Conservation (phyloP, 2,329 filamentous ascomycete species). For the Chalaropsis thielavioides region DNA sequence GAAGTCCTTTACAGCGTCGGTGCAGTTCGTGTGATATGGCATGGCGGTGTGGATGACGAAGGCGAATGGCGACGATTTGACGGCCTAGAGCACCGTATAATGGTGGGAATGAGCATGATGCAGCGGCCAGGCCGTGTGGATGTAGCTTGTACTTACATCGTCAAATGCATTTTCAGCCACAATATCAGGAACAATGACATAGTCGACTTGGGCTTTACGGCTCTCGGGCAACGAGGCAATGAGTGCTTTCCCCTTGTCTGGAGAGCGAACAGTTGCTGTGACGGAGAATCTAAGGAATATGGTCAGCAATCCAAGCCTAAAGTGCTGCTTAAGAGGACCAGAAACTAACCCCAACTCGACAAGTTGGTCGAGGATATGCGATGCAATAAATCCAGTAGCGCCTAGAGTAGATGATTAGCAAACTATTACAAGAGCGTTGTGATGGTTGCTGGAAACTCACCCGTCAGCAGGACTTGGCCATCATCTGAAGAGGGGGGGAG, state of each 20-base stretch:
- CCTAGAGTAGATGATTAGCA: slow-evolving; percentile 24
- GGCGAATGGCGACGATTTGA: slow-evolving; percentile 40
- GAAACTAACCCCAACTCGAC: slow-evolving; percentile 21
- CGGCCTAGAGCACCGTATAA: neutral
- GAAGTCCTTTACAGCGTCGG: slow-evolving; percentile 33
- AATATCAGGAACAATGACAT: slow-evolving; percentile 55
- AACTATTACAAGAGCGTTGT: neutral
- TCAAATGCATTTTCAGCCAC: slow-evolving; percentile 56
- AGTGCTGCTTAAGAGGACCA: neutral
- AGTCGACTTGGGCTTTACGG: slow-evolving; percentile 24
- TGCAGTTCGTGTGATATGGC: slow-evolving; percentile 56
- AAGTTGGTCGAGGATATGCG: slow-evolving; percentile 36
- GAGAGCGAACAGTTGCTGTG: slow-evolving; percentile 14
- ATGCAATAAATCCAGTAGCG: slow-evolving; percentile 40
- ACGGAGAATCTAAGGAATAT: slow-evolving; percentile 3
- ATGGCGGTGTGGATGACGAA: slow-evolving; percentile 61
- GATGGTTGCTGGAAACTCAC: neutral
- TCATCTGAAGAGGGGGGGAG: neutral
- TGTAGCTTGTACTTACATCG: slow-evolving; percentile 24
- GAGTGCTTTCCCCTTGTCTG: slow-evolving; percentile 34
- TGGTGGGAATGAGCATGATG: slow-evolving; percentile 22
- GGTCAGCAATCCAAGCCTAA: neutral
- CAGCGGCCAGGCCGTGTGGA: slow-evolving; percentile 20
- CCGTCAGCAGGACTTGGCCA: slow-evolving; percentile 8
- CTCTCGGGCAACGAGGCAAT: slow-evolving; percentile 26